Evolutionary conservation across 768 basidiomycete species (phyloP), one percentile per base, ranked within the genome.

Genomic region (Boletus rex-veris): DNA sequence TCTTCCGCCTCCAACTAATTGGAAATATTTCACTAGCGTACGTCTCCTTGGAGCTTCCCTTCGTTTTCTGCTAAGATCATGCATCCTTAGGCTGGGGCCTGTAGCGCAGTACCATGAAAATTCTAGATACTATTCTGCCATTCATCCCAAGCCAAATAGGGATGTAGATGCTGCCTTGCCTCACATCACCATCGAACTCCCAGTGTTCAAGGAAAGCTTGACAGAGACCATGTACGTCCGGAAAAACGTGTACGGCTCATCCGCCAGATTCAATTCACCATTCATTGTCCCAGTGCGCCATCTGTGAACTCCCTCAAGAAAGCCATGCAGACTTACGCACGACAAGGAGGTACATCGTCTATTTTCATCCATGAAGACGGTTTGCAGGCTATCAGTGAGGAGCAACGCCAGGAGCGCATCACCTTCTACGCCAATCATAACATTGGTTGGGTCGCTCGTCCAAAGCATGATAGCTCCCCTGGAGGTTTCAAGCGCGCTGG

Each of bases 81-180:
- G 2, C 28, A 8, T 28, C 28, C 37, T 16, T 52, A 88, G 87
- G 41, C 58, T 92, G 56, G 91, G 91, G 28, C 92, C 92, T 9
- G 86, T 94, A 21, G 82, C 90, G 2, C 92, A 93, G 58, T 90
- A 83, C 69, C 82, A 88, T 60, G 84, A 92, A 65, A 93, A 92
- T 66, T 91, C 89, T 0, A 81, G 75, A 46, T 94, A 87, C 70
- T 94, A 90, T 66, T 90, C 88, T 21, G 87, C 89, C 7, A 64
- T 82, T 48, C 76, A 76, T 35, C 86, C 88, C 5, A 72, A 70
- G 15, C 72, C 84, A 3, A 83, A 86, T 64, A 76, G 77, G 38
- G 82, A 80, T 10, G 76, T 90, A 42, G 87, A 89, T 61, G 62
- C 74, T 10, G 75, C 73, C 31, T 73, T 91, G 28, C 89, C 88